Conservation (phyloP, 2,329 filamentous ascomycete species). For the Ophiocordyceps polyrhachis-furcata region DNA sequence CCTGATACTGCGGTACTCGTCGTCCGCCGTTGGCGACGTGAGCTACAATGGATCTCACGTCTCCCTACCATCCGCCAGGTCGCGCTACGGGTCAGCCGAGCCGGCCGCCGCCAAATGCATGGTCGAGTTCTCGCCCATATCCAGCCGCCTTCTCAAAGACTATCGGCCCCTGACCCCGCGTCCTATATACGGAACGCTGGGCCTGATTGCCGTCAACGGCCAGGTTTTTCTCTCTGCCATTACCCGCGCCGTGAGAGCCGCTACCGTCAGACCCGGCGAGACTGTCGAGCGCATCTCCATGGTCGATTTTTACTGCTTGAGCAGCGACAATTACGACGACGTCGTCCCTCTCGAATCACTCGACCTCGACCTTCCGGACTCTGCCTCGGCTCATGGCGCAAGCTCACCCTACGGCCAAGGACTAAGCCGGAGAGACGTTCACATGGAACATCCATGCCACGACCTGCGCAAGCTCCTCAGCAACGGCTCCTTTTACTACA, state of each 20-base stretch:
- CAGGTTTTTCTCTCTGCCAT: constrained; percentile 89
- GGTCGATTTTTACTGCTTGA: constrained; percentile 88
- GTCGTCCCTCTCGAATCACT: constrained; percentile 37
- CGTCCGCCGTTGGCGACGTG: constrained; percentile 38
- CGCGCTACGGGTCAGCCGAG: constrained; percentile 22
- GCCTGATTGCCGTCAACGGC: constrained; percentile 62
- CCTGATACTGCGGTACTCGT: constrained; percentile 68
- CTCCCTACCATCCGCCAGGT: constrained; percentile 28
- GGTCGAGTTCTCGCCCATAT: constrained; percentile 61
- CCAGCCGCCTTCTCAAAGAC: constrained; percentile 48
- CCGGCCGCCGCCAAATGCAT: constrained; percentile 48
- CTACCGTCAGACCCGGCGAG: constrained; percentile 70
- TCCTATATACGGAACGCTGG: constrained; percentile 69
- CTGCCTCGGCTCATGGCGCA: constrained; percentile 27
- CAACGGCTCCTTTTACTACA: constrained; percentile 95
- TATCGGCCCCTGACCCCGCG: constrained; percentile 59
- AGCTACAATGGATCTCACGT: constrained; percentile 39
- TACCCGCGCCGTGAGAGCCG: constrained; percentile 59
- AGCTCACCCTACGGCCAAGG: constrained; percentile 17
- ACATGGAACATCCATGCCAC: constrained; percentile 72
- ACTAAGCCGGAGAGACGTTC: constrained; percentile 46
- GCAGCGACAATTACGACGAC: constrained; percentile 69
- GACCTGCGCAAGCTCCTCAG: constrained; percentile 81
- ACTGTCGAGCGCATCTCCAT: constrained; percentile 71
- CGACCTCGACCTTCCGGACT: constrained; percentile 29